A percentile compares a stretch with the other conserved stretches of the same genome.
phyloP scores from a whole-genome alignment of 2,329 filamentous ascomycete genomes.

The Chaetomiaceae sp. region DNA sequence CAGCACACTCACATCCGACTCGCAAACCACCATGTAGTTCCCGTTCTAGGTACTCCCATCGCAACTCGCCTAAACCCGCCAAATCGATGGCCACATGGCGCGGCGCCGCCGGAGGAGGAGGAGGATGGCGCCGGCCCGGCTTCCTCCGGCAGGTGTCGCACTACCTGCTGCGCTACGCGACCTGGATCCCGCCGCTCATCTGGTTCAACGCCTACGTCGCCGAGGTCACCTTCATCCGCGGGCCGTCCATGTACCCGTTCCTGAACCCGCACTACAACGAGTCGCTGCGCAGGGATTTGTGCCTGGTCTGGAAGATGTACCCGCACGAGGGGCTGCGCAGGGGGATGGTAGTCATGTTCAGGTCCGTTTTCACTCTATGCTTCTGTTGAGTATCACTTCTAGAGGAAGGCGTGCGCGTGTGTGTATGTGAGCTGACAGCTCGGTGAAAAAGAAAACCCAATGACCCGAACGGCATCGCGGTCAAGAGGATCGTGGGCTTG shows the following conservation, averaged over 20 bases:
- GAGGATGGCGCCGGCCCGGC: background rate
- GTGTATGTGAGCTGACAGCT: background rate
- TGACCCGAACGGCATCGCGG: constrained; percentile 60
- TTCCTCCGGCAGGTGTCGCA: constrained; percentile 36
- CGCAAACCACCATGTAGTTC: no score
- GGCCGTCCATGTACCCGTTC: constrained; percentile 70
- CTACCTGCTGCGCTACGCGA: constrained; percentile 47
- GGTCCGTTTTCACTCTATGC: constrained; percentile 34
- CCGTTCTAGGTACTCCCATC: no score
- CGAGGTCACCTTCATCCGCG: constrained; percentile 51
- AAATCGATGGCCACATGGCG: constrained; percentile 17
- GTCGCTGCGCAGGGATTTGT: constrained; percentile 48
- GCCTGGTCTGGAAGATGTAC: constrained; percentile 54
- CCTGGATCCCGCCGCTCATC: constrained; percentile 57
- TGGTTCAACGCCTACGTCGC: constrained; percentile 57
- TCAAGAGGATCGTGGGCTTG: constrained; percentile 80
- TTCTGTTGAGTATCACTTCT: background rate
- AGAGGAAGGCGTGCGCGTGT: background rate
- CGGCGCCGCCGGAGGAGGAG: constrained; percentile 3
- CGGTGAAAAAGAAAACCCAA: constrained; percentile 55
- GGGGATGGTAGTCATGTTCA: constrained; percentile 70
- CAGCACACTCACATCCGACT: no score
- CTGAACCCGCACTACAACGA: constrained; percentile 61
- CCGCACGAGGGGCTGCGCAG: constrained; percentile 53
- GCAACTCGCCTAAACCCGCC: no score